These are phyloP conservation scores for Thoreauomyces humboldtii DNA, from an alignment of 192 early-diverging fungal genomes.

Conservation along the genomic window DNA sequence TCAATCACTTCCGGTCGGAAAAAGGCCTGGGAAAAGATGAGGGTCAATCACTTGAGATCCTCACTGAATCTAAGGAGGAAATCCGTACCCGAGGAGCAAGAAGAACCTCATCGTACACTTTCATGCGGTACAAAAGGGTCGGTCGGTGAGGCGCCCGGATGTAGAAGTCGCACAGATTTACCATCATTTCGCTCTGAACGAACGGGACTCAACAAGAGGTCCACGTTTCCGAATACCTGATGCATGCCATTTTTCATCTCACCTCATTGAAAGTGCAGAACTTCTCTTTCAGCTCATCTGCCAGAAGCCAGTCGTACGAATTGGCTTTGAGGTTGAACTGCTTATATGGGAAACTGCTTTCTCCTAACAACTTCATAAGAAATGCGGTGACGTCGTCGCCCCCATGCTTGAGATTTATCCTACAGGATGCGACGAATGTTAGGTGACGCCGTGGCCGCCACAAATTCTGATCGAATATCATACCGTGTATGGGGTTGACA, in stretches of 20 bases:
- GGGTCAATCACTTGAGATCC: not conserved
- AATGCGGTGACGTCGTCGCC: slow-evolving; percentile 87
- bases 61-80: not conserved
- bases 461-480: too few species aligned
- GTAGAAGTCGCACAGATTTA: slow-evolving; percentile 79
- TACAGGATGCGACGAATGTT: not conserved
- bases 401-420: slow-evolving; percentile 65
- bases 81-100: slow-evolving; percentile 68
- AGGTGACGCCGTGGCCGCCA: too few species aligned
- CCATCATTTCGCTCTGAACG: slow-evolving; percentile 58
- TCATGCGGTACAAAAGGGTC: slow-evolving; percentile 75
- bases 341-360: slow-evolving; percentile 73
- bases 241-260: not conserved
- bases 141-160: slow-evolving; percentile 68
- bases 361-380: slow-evolving; percentile 61
- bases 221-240: not conserved
- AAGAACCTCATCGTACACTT: slow-evolving; percentile 83
- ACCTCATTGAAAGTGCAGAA: slow-evolving; percentile 81
- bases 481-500: slow-evolving; percentile 66
- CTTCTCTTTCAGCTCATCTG: slow-evolving; percentile 79
- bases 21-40: slow-evolving; percentile 30
- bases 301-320: slow-evolving; percentile 70
- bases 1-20: slow-evolving; percentile 53
- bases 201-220: not conserved
- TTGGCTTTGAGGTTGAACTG: slow-evolving; percentile 56